These are phyloP conservation scores for Kockiozyma suomiensis DNA, from an alignment of 805 yeast species.

Conservation along the genomic window DNA sequence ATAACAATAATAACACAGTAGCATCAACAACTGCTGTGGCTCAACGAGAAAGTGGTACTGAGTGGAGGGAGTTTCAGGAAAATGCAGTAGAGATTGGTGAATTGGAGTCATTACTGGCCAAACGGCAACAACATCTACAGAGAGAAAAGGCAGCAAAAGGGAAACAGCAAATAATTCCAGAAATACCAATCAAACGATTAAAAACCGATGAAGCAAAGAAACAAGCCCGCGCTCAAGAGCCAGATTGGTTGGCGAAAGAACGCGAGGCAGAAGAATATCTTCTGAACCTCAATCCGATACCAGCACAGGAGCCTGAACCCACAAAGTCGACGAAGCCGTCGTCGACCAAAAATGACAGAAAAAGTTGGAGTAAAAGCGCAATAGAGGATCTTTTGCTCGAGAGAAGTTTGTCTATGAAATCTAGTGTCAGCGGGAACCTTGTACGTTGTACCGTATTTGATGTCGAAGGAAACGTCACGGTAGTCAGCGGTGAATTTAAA, in stretches of 20 bases:
- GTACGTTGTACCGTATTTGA: conserved; percentile 75
- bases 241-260: neutral
- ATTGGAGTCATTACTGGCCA: neutral
- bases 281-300: neutral
- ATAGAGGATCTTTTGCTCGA: conserved; percentile 29
- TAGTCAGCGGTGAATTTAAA: conserved; percentile 72
- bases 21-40: neutral
- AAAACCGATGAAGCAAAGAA: neutral
- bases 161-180: neutral
- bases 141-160: neutral
- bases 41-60: neutral
- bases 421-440: conserved; percentile 23
- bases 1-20: neutral
- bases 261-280: conserved; percentile 6
- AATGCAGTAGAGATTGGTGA: neutral
- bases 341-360: neutral
- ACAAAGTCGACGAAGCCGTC: neutral
- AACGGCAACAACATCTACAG: neutral
- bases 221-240: neutral
- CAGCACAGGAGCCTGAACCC: neutral
- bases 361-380: conserved; percentile 15
- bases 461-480: conserved; percentile 63
- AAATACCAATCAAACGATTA: neutral
- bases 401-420: conserved; percentile 21
- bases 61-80: neutral